A percentile compares a stretch with the other conserved stretches of the same genome.
phyloP scores from a whole-genome alignment of 169 alveolate species.

The Theileria parva region DNA sequence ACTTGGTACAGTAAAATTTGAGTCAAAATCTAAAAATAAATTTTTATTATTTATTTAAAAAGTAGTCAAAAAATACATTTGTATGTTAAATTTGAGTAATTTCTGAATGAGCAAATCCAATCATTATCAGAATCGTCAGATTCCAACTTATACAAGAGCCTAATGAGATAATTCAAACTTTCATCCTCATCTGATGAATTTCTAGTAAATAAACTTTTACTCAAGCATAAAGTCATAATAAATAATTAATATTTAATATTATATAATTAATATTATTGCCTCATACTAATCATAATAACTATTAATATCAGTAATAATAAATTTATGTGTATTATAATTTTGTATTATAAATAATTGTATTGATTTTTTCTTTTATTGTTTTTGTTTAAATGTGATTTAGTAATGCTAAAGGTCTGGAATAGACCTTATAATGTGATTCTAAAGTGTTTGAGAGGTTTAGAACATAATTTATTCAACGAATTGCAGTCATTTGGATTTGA shows the following conservation, averaged over 20 bases:
- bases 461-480: constrained; percentile 32
- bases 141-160: constrained; percentile 13
- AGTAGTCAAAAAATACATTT: constrained; percentile 27
- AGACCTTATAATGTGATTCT: constrained; percentile 30
- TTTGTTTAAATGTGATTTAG: neutral
- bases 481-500: constrained; percentile 51
- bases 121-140: constrained; percentile 1
- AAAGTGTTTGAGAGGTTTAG: constrained; percentile 50
- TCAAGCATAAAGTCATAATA: neutral
- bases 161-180: neutral
- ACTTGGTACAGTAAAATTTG: constrained; percentile 27
- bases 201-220: constrained; percentile 5
- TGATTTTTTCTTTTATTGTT: neutral
- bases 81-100: neutral
- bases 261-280: neutral
- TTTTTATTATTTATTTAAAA: neutral
- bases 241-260: neutral
- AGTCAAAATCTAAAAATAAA: neutral
- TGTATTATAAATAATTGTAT: neutral
- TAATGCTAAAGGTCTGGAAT: constrained; percentile 39
- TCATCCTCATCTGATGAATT: neutral
- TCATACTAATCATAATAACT: neutral
- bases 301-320: neutral
- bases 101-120: constrained; percentile 62
- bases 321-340: neutral